These are phyloP conservation scores for Cladosporium cucumerinum DNA, from an alignment of 2,329 filamentous ascomycete species.

Conservation along the genomic window DNA sequence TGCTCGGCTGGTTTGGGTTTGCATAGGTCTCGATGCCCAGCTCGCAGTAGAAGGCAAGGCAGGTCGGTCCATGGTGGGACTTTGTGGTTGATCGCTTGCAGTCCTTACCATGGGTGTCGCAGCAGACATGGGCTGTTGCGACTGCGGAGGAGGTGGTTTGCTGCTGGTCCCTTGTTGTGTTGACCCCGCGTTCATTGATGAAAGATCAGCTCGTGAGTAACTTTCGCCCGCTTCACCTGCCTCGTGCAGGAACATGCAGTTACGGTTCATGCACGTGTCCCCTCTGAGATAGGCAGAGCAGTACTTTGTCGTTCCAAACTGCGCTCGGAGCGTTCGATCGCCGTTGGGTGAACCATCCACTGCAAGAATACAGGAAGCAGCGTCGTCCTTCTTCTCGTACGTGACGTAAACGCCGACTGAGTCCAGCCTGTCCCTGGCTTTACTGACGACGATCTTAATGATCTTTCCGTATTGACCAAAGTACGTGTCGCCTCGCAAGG, in stretches of 20 bases:
- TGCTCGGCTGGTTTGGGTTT: slow-evolving; percentile 61
- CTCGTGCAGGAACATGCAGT: slow-evolving; percentile 98
- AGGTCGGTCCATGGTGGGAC: slow-evolving; percentile 63
- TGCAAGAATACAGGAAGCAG: slow-evolving; percentile 80
- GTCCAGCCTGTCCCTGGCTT: slow-evolving; percentile 80
- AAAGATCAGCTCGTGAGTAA: slow-evolving; percentile 90
- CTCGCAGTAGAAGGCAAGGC: slow-evolving; percentile 91
- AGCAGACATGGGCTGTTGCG: slow-evolving; percentile 50
- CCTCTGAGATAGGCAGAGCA: slow-evolving; percentile 95
- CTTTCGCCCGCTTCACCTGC: slow-evolving; percentile 97
- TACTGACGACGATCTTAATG: slow-evolving; percentile 97
- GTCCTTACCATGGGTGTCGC: slow-evolving; percentile 66
- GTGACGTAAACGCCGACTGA: slow-evolving; percentile 98
- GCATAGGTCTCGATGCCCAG: slow-evolving; percentile 75
- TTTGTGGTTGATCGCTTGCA: slow-evolving; percentile 28
- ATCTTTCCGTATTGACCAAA: slow-evolving; percentile 99
- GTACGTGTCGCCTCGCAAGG: slow-evolving; percentile 83
- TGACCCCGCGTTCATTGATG: slow-evolving; percentile 86
- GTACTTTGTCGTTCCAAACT: slow-evolving; percentile 93
- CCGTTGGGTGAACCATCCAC: slow-evolving; percentile 92
- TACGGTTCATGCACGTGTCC: slow-evolving; percentile 89
- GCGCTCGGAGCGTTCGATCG: slow-evolving; percentile 72
- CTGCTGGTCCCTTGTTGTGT: slow-evolving; percentile 66
- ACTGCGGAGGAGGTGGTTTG: slow-evolving; percentile 45
- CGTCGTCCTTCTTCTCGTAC: slow-evolving; percentile 87